Percentiles rank a stretch among this genome's conserved stretches.
phyloP scores from a whole-genome alignment of 805 yeast species.

The Barnettozyma populi region DNA sequence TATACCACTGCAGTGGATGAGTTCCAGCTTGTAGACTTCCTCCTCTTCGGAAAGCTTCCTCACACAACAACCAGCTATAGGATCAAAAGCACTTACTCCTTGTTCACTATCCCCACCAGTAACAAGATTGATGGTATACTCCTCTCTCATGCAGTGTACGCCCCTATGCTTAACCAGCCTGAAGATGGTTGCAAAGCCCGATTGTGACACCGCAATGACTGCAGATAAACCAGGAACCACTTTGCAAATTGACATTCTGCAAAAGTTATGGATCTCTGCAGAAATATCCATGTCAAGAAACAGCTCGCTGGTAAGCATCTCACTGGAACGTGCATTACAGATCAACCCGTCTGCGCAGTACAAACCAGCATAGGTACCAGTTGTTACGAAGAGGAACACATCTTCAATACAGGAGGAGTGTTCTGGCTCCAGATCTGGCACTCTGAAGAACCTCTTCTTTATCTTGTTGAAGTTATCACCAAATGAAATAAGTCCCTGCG shows the following conservation, averaged over 20 bases:
- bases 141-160: slow-evolving; percentile 37
- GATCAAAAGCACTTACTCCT: background rate
- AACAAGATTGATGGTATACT: slow-evolving; percentile 13
- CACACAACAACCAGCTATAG: slow-evolving; percentile 2
- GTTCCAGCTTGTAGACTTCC: background rate
- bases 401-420: slow-evolving; percentile 10
- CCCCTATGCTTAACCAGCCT: slow-evolving; percentile 40
- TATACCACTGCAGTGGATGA: background rate
- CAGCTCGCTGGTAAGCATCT: slow-evolving; percentile 37
- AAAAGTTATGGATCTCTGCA: slow-evolving; percentile 14
- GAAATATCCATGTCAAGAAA: slow-evolving; percentile 29
- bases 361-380: slow-evolving; percentile 39
- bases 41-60: background rate
- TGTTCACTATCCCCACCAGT: background rate
- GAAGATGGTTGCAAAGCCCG: slow-evolving; percentile 38
- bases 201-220: slow-evolving; percentile 37
- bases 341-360: slow-evolving; percentile 40
- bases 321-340: slow-evolving; percentile 42
- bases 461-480: slow-evolving; percentile 23
- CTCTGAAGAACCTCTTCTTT: slow-evolving; percentile 16
- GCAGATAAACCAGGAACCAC: slow-evolving; percentile 37
- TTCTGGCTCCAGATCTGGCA: background rate
- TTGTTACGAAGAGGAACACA: slow-evolving; percentile 37
- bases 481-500: slow-evolving; percentile 14
- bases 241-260: slow-evolving; percentile 26